Base-by-base conservation (phyloP, 2,329 filamentous ascomycete genomes). In the Botryotinia globosa region DNA sequence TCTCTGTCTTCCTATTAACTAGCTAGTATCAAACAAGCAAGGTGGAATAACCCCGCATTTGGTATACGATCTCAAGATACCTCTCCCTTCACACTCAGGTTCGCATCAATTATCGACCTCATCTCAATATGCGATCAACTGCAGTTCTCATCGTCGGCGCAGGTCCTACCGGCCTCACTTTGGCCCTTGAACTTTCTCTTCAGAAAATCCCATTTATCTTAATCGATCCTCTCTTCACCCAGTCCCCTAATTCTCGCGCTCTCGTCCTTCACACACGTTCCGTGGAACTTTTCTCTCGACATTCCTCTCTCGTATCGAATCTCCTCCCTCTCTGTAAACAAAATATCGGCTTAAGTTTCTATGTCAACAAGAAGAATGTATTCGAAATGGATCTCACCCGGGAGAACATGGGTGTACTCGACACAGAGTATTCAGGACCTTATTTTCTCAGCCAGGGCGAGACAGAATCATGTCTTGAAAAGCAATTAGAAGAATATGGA, bases 241-340 rank as follows among this genome's bases (percentile, higher is more conserved):
- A 80, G 20, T 82, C 80, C 20, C 78, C 82, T 67, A 81, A 83
- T 72, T 83, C 82, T 74, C 83, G 80, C 74, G 85, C 80, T 14
- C 77, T 87, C 1, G 81, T 83, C 16, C 78, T 87, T 8, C 86
- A 88, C 72, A 81, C 85, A 20, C 83, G 86, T 14, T 85, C 83
- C 1, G 76, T 86, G 14, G 86, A 88, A 75, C 80, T 87, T 37
- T 82, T 87, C 67, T 82, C 82, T 64, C 85, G 86, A 56, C 82
- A 87, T 62, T 79, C 80, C 8, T 44, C n/a, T 32, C 75, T 84
- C 45, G 78, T 81, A 12, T 79, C 83, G 18, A 78, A 78, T 4
- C 75, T 86, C 39, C 62, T 85, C 3, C 73, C 76, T 1, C 77
- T 77, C 8, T 84, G 84, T 29, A 81, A 81, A 63, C 76, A 81